A percentile compares a stretch with the other conserved stretches of the same genome.
Evolutionary conservation across 805 yeast genomes (phyloP).

Genomic region (Candida nitratophila): DNA sequence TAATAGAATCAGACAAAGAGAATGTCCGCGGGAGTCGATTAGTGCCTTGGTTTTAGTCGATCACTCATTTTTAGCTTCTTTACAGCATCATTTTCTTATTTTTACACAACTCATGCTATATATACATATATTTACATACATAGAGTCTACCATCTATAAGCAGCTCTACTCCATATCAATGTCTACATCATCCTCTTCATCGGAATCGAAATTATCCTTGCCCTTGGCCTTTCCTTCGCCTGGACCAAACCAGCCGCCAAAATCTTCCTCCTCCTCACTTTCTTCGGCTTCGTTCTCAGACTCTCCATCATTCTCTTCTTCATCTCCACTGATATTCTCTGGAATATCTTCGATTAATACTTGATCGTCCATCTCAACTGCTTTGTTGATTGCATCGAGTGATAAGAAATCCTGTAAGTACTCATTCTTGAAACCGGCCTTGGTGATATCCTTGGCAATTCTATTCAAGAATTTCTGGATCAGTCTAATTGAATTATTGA

Average conservation of each 20-base stretch:
- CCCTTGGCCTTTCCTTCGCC: conserved; percentile 20
- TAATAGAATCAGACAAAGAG: too few species aligned
- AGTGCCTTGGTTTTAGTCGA: too few species aligned
- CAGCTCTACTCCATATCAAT: neutral
- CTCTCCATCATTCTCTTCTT: conserved; percentile 21
- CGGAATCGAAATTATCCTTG: conserved; percentile 25
- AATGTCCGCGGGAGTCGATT: too few species aligned
- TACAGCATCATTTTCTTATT: too few species aligned
- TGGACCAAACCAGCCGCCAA: conserved; percentile 29
- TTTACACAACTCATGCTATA: too few species aligned
- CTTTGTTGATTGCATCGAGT: conserved; percentile 6
- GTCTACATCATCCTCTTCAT: conserved; percentile 30
- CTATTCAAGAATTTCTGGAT: conserved; percentile 70
- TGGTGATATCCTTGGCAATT: conserved; percentile 66
- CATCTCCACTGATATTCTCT: conserved; percentile 17
- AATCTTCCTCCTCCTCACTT: conserved; percentile 26
- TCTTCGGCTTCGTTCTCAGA: conserved; percentile 21
- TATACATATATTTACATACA: too few species aligned
- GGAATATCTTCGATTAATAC: conserved; percentile 25
- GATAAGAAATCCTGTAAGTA: conserved; percentile 48
- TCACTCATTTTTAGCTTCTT: too few species aligned
- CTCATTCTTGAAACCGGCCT: conserved; percentile 44
- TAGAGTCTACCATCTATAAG: too few species aligned
- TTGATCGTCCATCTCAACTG: conserved; percentile 12
- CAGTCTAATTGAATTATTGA: conserved; percentile 57